Conservation (phyloP, 1,139 yeast species). For the Debaryomyces sp. region DNA sequence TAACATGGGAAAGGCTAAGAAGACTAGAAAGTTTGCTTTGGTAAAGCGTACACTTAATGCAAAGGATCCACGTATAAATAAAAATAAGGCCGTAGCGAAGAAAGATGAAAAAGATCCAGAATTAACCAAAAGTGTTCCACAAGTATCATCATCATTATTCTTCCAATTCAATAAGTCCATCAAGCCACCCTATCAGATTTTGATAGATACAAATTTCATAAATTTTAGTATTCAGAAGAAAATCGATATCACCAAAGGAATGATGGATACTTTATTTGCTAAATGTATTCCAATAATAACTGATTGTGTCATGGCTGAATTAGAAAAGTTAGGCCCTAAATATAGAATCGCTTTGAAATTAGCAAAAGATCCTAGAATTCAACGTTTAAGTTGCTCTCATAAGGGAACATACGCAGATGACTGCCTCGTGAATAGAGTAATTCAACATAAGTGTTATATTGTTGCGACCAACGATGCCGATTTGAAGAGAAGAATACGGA, state of each 20-base stretch:
- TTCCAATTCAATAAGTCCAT: constrained; percentile 94
- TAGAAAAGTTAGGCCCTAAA: constrained; percentile 93
- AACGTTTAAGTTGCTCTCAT: constrained; percentile 85
- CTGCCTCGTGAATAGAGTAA: constrained; percentile 87
- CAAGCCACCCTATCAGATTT: constrained; percentile 94
- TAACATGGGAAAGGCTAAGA: constrained; percentile 89
- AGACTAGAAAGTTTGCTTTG: constrained; percentile 94
- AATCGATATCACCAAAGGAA: constrained; percentile 87
- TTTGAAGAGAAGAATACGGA: constrained; percentile 87
- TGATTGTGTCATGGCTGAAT: constrained; percentile 97
- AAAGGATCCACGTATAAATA: constrained; percentile 67
- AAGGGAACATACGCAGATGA: constrained; percentile 98
- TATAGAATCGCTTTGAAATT: constrained; percentile 88
- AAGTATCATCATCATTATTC: constrained; percentile 91
- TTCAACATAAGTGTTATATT: constrained; percentile 94
- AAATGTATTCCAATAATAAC: constrained; percentile 95
- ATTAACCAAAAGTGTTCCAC: constrained; percentile 83
- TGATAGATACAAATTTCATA: constrained; percentile 94
- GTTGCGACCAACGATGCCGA: constrained; percentile 99
- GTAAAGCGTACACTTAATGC: constrained; percentile 79
- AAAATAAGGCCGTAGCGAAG: constrained; percentile 21
- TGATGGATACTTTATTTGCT: constrained; percentile 95
- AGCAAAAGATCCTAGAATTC: constrained; percentile 92
- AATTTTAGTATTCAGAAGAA: constrained; percentile 95
- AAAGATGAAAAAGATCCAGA: constrained; percentile 69